Conservation (phyloP, 805 yeast species). For the Kurtzmaniella cleridarum region DNA sequence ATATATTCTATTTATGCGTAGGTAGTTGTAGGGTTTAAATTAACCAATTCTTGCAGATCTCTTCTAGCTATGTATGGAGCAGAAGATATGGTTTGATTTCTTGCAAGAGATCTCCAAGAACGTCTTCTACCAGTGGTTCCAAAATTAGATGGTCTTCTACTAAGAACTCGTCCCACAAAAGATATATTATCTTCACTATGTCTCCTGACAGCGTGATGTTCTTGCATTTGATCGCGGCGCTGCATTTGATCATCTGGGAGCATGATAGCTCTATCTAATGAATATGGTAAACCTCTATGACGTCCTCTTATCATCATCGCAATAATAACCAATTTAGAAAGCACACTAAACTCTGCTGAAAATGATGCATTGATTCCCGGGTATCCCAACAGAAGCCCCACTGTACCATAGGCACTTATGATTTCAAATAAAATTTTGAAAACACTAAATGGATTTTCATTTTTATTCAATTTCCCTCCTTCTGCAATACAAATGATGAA, state of each 20-base stretch:
- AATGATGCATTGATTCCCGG: conserved; percentile 65
- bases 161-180: neutral
- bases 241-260: conserved; percentile 66
- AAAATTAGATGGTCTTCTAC: neutral
- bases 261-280: conserved; percentile 90
- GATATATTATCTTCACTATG: neutral
- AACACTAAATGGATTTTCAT: conserved; percentile 49
- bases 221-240: conserved; percentile 57
- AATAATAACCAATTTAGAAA: conserved; percentile 80
- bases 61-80: neutral
- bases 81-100: neutral
- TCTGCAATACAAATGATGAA: conserved; percentile 87
- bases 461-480: conserved; percentile 49
- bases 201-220: conserved; percentile 39
- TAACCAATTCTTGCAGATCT: neutral
- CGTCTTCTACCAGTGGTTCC: neutral
- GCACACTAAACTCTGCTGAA: conserved; percentile 59
- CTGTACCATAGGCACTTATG: conserved; percentile 94
- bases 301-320: conserved; percentile 93
- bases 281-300: conserved; percentile 92
- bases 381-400: conserved; percentile 86
- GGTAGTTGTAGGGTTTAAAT: neutral
- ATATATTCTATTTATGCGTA: neutral
- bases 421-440: conserved; percentile 81
- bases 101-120: neutral